Percentiles rank a stretch among this genome's conserved stretches.
Evolutionary conservation across 108 stramenopile genomes (phyloP).

Genomic region (Craspedostauros australis): DNA sequence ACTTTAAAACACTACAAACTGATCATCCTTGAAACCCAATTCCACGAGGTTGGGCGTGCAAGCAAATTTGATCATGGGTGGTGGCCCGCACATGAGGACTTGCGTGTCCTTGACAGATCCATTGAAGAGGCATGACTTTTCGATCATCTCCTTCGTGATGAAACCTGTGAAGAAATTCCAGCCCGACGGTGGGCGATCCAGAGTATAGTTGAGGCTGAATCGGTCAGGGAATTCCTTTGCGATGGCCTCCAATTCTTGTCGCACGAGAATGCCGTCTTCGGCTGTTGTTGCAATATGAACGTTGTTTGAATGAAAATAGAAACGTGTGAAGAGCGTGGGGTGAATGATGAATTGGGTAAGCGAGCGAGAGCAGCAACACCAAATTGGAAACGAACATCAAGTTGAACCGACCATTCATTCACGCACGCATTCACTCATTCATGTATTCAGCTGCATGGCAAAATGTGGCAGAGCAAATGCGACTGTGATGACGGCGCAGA

Average conservation of each 20-base stretch:
- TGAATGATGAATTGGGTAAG: not conserved
- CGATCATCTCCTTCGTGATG: slow-evolving; percentile 91
- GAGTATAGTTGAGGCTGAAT: slow-evolving; percentile 87
- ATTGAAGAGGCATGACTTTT: slow-evolving; percentile 50
- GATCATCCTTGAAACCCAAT: slow-evolving; percentile 81
- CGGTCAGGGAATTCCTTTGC: slow-evolving; percentile 55
- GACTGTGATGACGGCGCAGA: too few relatives aligned
- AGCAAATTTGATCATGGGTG: slow-evolving; percentile 98
- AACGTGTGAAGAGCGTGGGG: not conserved
- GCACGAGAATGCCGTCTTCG: slow-evolving; percentile 93
- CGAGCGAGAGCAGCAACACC: too few relatives aligned
- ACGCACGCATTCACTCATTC: too few relatives aligned
- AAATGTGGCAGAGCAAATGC: too few relatives aligned
- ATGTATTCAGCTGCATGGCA: too few relatives aligned
- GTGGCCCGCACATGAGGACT: slow-evolving; percentile 98
- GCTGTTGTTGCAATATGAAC: too few relatives aligned
- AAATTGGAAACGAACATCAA: too few relatives aligned
- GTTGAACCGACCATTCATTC: too few relatives aligned
- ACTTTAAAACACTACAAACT: slow-evolving; percentile 88
- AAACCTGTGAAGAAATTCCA: slow-evolving; percentile 89
- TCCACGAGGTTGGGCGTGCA: slow-evolving; percentile 87
- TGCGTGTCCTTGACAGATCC: slow-evolving; percentile 50
- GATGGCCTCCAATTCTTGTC: slow-evolving; percentile 81
- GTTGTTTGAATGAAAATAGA: slow-evolving; percentile 2
- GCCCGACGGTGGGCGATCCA: slow-evolving; percentile 58